A percentile compares a stretch with the other conserved stretches of the same genome.
Evolutionary conservation across 371 early-diverging fungal species (phyloP).

Genomic region (Cokeromyces recurvatus): DNA sequence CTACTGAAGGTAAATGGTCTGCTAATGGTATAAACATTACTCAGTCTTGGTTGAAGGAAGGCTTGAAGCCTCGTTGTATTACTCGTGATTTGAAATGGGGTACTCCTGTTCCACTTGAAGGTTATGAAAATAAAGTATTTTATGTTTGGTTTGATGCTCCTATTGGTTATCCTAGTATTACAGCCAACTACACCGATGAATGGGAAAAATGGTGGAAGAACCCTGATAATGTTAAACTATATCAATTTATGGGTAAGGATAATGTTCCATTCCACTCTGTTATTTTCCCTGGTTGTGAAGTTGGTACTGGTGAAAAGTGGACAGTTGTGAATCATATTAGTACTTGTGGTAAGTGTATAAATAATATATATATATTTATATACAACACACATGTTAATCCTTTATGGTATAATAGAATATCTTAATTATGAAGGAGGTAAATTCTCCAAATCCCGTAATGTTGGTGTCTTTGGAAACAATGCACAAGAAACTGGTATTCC

Average conservation of each 20-base stretch:
- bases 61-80: constrained; percentile 95
- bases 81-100: constrained; percentile 99
- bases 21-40: constrained; percentile 91
- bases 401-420: constrained; percentile 70
- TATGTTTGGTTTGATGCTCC: constrained; percentile 99
- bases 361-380: background rate
- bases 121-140: constrained; percentile 95
- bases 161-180: constrained; percentile 97
- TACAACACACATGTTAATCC: background rate
- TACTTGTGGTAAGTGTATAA: constrained; percentile 72
- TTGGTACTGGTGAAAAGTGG: constrained; percentile 89
- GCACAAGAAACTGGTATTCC: constrained; percentile 91
- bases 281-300: constrained; percentile 93
- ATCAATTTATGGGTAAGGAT: constrained; percentile 99
- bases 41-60: constrained; percentile 96
- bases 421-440: constrained; percentile 98
- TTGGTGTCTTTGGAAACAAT: constrained; percentile 99
- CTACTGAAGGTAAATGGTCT: constrained; percentile 81
- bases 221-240: constrained; percentile 90
- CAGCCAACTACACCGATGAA: constrained; percentile 89
- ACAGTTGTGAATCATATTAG: constrained; percentile 91
- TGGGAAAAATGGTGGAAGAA: constrained; percentile 99
- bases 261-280: constrained; percentile 99
- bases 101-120: constrained; percentile 92
- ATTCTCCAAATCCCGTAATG: constrained; percentile 97